Conservation (phyloP, 257 asterid genomes). For the Thymus mandschuricus region DNA sequence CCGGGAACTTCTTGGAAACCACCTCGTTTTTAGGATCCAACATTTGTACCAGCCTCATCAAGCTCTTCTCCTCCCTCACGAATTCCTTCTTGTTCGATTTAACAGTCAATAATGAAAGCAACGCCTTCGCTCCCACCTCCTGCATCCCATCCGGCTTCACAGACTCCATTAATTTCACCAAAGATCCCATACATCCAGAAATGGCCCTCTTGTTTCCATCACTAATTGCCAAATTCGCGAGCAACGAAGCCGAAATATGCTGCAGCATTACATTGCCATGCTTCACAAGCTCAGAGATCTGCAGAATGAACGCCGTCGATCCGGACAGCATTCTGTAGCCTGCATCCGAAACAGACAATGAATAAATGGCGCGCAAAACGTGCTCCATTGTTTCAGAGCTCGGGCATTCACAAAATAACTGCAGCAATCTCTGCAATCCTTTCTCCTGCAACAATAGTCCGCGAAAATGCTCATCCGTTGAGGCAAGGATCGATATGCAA, state of each 20-base stretch:
- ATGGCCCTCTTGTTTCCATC: constrained; percentile 76
- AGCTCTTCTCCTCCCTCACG: constrained; percentile 82
- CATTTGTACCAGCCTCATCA: constrained; percentile 76
- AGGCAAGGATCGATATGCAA: constrained; percentile 74
- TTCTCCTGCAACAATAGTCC: constrained; percentile 61
- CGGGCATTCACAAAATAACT: constrained; percentile 62
- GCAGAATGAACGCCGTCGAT: constrained; percentile 60
- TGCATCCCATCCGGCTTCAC: constrained; percentile 90
- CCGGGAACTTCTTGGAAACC: constrained; percentile 78
- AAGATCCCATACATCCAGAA: constrained; percentile 69
- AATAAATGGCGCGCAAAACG: constrained; percentile 71
- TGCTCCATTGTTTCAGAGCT: constrained; percentile 70
- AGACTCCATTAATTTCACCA: constrained; percentile 87
- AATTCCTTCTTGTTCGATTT: constrained; percentile 74
- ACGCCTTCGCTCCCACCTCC: constrained; percentile 85
- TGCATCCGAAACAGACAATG: constrained; percentile 66
- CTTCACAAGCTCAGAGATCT: constrained; percentile 65
- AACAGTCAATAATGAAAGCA: constrained; percentile 68
- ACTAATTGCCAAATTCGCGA: constrained; percentile 65
- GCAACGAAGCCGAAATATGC: constrained; percentile 79
- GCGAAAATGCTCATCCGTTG: constrained; percentile 63
- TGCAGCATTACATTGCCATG: constrained; percentile 76
- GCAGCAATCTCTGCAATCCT: constrained; percentile 66
- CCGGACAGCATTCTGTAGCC: constrained; percentile 66
- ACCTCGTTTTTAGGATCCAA: constrained; percentile 71